Evolutionary conservation across 1,284 basidiomycete species (phyloP), one percentile per base, ranked within the genome.

Genomic region (Cutaneotrichosporon spelunceum): DNA sequence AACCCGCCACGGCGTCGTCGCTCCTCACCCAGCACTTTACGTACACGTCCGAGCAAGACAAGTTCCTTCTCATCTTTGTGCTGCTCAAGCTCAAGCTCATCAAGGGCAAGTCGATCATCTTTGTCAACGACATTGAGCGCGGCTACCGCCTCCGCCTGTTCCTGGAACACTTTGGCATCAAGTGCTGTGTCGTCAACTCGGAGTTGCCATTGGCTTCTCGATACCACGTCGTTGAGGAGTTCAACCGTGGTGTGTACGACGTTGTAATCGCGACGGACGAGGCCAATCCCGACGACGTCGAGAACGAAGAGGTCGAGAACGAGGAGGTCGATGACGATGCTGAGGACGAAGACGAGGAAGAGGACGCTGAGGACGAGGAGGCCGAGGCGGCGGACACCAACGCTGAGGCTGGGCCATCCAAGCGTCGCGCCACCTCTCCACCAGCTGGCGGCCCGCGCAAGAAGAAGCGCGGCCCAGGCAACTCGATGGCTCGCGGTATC

Each of bases 191-290:
- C 1, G 84, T 99, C 44, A 98, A 99, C 73, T 92, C 92, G 19
- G 96, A 99, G 79, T 80, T 99, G 53, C 96, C 96, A 0, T 81
- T 98, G 62, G 98, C 97, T 72, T 95, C 92, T 26, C 84, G 93
- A 86, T 98, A 95, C 74, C 96, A 99, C 74, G 90, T 91, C 6
- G 95, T 99, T 2, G 93, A 99, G 72, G 95, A 98, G 79, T 99
- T 99, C 77, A 98, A 99, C 80, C 92, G 93, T 71, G 96, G 96
- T 8, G 91, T 95, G 13, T 99, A 98, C 74, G 93, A 99, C 74
- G 98, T 98, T 75, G 94, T 99, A 64, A 96, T 99, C 62, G 96
- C 96, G 0, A 97, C 94, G 3, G 96, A 99, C 75, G 96, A 98
- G 79, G 71, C 88, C 60, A 81, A 83, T 42, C 86, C 86, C 57